Base-by-base conservation (phyloP, 352 stramenopile genomes). In the Pythium aristosporum region DNA sequence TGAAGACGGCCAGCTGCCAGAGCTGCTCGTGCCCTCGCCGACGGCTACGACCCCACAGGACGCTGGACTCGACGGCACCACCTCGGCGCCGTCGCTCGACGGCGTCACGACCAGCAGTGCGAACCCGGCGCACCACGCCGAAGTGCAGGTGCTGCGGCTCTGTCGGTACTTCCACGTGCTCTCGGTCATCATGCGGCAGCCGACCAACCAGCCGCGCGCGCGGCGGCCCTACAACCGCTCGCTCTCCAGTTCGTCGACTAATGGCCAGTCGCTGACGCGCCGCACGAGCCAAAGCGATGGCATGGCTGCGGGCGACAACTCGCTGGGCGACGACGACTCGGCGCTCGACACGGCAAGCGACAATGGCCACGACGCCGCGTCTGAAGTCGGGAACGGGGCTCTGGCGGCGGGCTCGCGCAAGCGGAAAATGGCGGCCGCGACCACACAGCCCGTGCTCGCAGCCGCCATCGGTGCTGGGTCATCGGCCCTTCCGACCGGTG, bases 121-220 rank as follows among this genome's bases (percentile, higher is more conserved):
- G 5, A 23, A 56, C 39, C 44, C 49, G 20, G 67, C 43, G 37
- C 63, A 48, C 64, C 69, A 52, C 23, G 68, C 77, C 1, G 82
- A 89, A 57, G 61, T 74, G 1, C 68, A 87, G 21, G 80, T 92
- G 46, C 63, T 87, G 57, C 77, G 80, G 2, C 69, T 84, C 28
- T 91, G 82, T 53, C 70, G 82, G 36, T 91, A 91, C 65, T 91
- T 88, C 62, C 79, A 88, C 64, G 69, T 78, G 42, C 73, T 92
- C 25, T 73, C 84, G n/a, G 65, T 75, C 37, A 73, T 89, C 32
- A 82, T 92, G 65, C 72, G 73, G 2, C 72, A 75, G 60, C 53
- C 72, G 20, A 36, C 67, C 0, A 73, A 75, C 61, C 70, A 74
- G 39, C 67, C 63, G 23, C 65, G 74, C 23, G 21, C 65, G 16